These are phyloP conservation scores for Beauveria rudraprayagi DNA, from an alignment of 2,329 filamentous ascomycete species.

Conservation along the genomic window DNA sequence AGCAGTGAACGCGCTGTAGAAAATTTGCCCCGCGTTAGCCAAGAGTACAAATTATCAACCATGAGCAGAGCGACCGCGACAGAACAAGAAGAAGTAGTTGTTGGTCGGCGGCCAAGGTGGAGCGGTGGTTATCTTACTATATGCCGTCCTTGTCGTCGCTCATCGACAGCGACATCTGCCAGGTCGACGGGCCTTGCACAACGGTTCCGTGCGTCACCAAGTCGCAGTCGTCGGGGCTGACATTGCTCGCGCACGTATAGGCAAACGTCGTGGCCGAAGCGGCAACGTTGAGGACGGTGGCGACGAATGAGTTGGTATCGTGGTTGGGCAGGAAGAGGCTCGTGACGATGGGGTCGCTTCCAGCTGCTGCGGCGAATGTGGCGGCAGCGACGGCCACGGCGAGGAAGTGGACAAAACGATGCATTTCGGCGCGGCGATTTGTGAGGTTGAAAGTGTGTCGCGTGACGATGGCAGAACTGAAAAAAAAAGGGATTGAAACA, in stretches of 20 bases:
- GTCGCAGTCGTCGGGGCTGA: slow-evolving; percentile 19
- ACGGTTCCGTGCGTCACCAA: slow-evolving; percentile 17
- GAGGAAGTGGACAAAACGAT: slow-evolving; percentile 20
- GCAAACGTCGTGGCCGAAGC: slow-evolving; percentile 23
- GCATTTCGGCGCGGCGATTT: slow-evolving; percentile 14
- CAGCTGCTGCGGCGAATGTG: slow-evolving; percentile 19
- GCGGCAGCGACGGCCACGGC: slow-evolving; percentile 18
- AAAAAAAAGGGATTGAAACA: not conserved
- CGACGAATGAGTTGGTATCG: slow-evolving; percentile 18
- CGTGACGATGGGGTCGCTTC: slow-evolving; percentile 15
- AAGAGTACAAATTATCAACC: not conserved
- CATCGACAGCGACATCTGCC: slow-evolving; percentile 14
- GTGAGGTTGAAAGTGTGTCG: not conserved
- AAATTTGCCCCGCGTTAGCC: not conserved
- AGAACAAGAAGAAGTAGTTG: too few species aligned
- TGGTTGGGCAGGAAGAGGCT: slow-evolving; percentile 21
- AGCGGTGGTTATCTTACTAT: slow-evolving; percentile 14
- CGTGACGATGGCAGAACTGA: not conserved
- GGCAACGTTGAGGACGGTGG: slow-evolving; percentile 23
- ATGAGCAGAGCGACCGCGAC: not conserved
- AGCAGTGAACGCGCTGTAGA: not conserved
- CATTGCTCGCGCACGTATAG: slow-evolving; percentile 19
- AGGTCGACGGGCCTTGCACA: slow-evolving; percentile 22
- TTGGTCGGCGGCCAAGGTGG: not conserved
- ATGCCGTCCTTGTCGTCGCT: slow-evolving; percentile 6